phyloP scores from a whole-genome alignment of 768 basidiomycete genomes.

The Lyophyllum atratum region DNA sequence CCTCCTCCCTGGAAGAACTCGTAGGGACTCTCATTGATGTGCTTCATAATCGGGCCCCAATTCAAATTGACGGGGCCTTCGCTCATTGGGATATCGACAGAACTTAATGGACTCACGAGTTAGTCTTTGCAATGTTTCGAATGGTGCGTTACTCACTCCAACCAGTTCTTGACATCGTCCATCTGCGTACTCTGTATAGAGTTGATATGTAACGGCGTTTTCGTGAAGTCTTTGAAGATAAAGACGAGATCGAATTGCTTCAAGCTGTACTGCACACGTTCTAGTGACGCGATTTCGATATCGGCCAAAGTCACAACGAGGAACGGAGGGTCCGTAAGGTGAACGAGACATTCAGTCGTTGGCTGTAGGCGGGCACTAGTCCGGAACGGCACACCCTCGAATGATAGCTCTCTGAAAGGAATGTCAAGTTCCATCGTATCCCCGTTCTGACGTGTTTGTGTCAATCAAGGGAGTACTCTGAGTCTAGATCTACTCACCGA shows the following conservation, averaged over 20 bases:
- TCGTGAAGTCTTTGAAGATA: conserved; percentile 95
- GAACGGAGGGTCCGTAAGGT: conserved; percentile 94
- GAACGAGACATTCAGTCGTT: conserved; percentile 94
- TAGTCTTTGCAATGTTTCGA: conserved; percentile 7
- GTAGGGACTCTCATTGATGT: conserved; percentile 92
- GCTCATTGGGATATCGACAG: conserved; percentile 93
- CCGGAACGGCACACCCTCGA: conserved; percentile 95
- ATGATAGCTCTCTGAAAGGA: conserved; percentile 96
- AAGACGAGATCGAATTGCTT: conserved; percentile 98
- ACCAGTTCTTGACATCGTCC: conserved; percentile 99
- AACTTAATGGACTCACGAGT: conserved; percentile 49
- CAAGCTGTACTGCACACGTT: conserved; percentile 93
- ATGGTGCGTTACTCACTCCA: conserved; percentile 67
- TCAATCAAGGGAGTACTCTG: not conserved
- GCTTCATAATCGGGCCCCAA: conserved; percentile 99
- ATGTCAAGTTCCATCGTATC: conserved; percentile 92
- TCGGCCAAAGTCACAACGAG: conserved; percentile 92
- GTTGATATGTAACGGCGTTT: conserved; percentile 92
- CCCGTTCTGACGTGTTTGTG: conserved; percentile 44
- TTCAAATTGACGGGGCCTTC: conserved; percentile 97
- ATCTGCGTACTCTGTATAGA: conserved; percentile 88
- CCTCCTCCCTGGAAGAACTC: conserved; percentile 97
- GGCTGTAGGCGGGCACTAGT: conserved; percentile 94
- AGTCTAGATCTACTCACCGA: conserved; percentile 52
- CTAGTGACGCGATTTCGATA: conserved; percentile 95